Evolutionary conservation across 441 rosid genomes (phyloP).

Genomic region (Euphorbia celastroides): DNA sequence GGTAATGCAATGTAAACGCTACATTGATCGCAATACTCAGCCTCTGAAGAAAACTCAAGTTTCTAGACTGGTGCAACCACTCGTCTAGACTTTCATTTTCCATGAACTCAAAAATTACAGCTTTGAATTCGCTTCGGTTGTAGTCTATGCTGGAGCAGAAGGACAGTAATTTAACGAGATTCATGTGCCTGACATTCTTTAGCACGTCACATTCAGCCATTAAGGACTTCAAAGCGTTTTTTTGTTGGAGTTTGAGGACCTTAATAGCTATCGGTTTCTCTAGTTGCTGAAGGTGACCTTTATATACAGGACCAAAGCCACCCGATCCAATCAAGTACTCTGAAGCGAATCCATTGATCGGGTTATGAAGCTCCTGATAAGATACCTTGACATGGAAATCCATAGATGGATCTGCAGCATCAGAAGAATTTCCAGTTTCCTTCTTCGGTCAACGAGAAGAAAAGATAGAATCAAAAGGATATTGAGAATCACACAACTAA

Average conservation of each 20-base stretch:
- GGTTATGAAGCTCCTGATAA: constrained; percentile 14
- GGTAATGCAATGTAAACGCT: constrained; percentile 21
- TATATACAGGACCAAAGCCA: constrained; percentile 25
- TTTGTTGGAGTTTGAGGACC: constrained; percentile 22
- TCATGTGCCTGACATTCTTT: constrained; percentile 23
- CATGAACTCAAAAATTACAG: constrained; percentile 21
- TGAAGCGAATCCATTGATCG: constrained; percentile 24
- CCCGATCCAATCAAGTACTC: constrained; percentile 25
- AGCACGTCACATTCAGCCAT: constrained; percentile 23
- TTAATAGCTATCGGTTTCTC: constrained; percentile 19
- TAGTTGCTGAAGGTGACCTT: constrained; percentile 17
- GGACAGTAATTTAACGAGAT: constrained; percentile 23
- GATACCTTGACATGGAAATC: constrained; percentile 6
- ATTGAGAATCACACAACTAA: not conserved
- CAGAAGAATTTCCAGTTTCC: not conserved
- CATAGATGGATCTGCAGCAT: not conserved
- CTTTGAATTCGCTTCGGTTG: constrained; percentile 1
- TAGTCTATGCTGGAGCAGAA: constrained; percentile 23
- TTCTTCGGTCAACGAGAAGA: not conserved
- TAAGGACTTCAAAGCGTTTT: constrained; percentile 23
- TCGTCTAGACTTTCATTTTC: constrained; percentile 24
- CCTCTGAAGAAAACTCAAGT: not conserved
- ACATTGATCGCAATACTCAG: not conserved
- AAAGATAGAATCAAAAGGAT: not conserved
- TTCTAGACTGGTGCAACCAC: constrained; percentile 15